Percentiles rank a stretch among this genome's conserved stretches.
Conservation (phyloP, 441 rosid genomes). For the Euphorbia schlechtendalii region DNA sequence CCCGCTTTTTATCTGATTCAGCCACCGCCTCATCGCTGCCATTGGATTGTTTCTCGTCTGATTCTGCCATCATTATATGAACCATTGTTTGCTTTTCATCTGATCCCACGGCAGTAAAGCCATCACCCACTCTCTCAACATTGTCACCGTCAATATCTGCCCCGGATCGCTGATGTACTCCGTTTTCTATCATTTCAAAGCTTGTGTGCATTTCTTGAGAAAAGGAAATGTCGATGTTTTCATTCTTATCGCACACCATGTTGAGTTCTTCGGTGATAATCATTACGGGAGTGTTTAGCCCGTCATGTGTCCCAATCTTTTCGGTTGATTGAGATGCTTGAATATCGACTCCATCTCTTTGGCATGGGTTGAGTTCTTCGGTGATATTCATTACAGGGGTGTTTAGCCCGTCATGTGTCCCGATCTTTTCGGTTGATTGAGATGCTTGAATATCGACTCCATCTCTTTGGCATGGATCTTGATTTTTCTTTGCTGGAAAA, state of each 20-base stretch:
- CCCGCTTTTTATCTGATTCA: neutral
- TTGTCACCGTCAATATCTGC: conserved; percentile 18
- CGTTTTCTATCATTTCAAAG: conserved; percentile 4
- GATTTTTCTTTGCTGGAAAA: conserved; percentile 21
- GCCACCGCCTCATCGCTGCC: no score
- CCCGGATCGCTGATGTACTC: conserved; percentile 18
- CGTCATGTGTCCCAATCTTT: conserved; percentile 17
- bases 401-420: conserved; percentile 25
- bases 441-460: conserved; percentile 22
- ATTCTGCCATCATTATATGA: conserved; percentile 25
- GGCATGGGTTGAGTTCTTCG: conserved; percentile 26
- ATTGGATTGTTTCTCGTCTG: conserved; percentile 29
- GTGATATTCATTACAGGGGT: conserved; percentile 19
- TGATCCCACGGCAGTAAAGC: neutral
- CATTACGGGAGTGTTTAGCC: conserved; percentile 19
- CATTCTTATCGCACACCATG: conserved; percentile 14
- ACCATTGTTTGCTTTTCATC: no score
- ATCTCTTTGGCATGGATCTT: conserved; percentile 18
- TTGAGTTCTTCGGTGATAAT: conserved; percentile 27
- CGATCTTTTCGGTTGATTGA: no score
- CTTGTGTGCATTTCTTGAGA: conserved; percentile 16
- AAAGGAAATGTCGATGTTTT: conserved; percentile 21
- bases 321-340: conserved; percentile 23
- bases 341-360: no score
- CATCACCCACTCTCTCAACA: neutral